These are phyloP conservation scores for Ciborinia camelliae DNA, from an alignment of 2,329 filamentous ascomycete genomes.

Conservation along the genomic window DNA sequence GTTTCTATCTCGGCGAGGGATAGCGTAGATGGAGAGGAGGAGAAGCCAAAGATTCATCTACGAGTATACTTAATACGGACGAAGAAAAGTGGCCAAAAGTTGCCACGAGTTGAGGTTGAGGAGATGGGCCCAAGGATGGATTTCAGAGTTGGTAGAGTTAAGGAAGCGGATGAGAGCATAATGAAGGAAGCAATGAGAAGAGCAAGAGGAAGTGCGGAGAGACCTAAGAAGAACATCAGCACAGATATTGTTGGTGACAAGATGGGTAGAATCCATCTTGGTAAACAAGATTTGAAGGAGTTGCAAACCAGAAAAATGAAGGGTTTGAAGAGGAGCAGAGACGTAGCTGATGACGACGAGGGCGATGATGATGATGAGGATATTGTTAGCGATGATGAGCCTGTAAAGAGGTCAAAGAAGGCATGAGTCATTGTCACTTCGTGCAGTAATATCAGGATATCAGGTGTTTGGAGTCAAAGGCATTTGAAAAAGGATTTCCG, in stretches of 20 bases:
- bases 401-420: slow-evolving; percentile 35
- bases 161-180: slow-evolving; percentile 72
- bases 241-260: slow-evolving; percentile 94
- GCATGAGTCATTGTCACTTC: slow-evolving; percentile 23
- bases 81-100: slow-evolving; percentile 77
- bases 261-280: slow-evolving; percentile 87
- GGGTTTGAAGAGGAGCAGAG: slow-evolving; percentile 82
- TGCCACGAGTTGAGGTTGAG: slow-evolving; percentile 89
- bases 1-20: slow-evolving; percentile 78
- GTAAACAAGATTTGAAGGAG: slow-evolving; percentile 80
- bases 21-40: slow-evolving; percentile 43
- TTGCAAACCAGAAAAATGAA: slow-evolving; percentile 99
- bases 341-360: slow-evolving; percentile 54
- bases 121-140: slow-evolving; percentile 95
- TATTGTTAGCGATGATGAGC: slow-evolving; percentile 40
- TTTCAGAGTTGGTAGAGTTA: slow-evolving; percentile 77
- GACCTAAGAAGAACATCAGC: slow-evolving; percentile 93
- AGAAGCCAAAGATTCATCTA: slow-evolving; percentile 59
- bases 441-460: slow-evolving; percentile 20
- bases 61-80: slow-evolving; percentile 85
- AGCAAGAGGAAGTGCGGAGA: slow-evolving; percentile 69
- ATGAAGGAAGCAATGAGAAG: slow-evolving; percentile 90
- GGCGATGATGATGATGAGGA: slow-evolving; percentile 47
- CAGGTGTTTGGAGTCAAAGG: slow-evolving; percentile 30
- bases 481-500: slow-evolving; percentile 4